phyloP scores from a whole-genome alignment of 2,329 filamentous ascomycete species.

The Raffaelea arxii region DNA sequence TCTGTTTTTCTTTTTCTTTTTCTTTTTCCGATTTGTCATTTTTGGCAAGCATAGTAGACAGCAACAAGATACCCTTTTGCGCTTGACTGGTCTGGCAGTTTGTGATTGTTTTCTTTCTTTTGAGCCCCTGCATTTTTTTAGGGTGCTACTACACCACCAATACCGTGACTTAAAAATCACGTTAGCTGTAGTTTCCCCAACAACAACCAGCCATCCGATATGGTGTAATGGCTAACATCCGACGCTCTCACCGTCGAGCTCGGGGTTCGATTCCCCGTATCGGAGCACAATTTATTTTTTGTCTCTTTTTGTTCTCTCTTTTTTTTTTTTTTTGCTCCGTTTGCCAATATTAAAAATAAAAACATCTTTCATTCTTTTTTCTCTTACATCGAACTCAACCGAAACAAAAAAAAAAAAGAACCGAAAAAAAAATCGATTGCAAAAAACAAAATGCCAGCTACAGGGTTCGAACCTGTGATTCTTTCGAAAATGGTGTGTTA shows the following conservation, averaged over 20 bases:
- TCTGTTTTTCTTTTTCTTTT: not conserved
- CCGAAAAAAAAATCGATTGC: not conserved
- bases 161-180: no score
- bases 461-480: constrained; percentile 14
- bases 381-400: not conserved
- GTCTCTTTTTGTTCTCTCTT: not conserved
- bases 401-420: not conserved
- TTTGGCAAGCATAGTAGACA: no score
- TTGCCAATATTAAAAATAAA: not conserved
- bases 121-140: no score
- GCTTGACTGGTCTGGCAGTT: not conserved
- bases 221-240: constrained; percentile 11
- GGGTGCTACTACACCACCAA: no score
- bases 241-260: constrained; percentile 11
- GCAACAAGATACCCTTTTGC: not conserved
- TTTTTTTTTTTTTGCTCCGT: not conserved
- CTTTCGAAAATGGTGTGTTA: constrained; percentile 13
- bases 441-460: constrained; percentile 10
- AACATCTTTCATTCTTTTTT: not conserved
- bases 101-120: not conserved
- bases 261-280: constrained; percentile 11
- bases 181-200: not conserved
- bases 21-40: no score
- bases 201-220: constrained; percentile 5
- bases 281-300: constrained; percentile 6